phyloP scores from a whole-genome alignment of 2,329 filamentous ascomycete genomes.

The Aureobasidium lini region DNA sequence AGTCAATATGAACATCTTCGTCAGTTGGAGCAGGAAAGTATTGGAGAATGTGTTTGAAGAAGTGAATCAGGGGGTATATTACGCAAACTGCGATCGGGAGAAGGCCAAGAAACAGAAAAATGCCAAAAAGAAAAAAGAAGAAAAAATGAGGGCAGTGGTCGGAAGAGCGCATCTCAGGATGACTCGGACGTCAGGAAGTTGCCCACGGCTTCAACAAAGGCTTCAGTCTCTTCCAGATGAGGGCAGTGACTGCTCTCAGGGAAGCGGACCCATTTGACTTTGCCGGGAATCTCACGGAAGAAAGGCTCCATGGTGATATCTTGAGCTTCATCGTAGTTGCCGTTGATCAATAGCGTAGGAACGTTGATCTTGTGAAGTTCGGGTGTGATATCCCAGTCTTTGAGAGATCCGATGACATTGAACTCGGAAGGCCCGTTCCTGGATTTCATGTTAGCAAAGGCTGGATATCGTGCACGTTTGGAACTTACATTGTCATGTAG shows the following conservation, averaged over 20 bases:
- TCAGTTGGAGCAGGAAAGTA: background rate
- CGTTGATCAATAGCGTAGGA: slow-evolving; percentile 37
- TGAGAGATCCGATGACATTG: slow-evolving; percentile 33
- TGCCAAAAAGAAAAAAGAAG: background rate
- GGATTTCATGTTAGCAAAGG: slow-evolving; percentile 18
- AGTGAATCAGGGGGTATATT: background rate
- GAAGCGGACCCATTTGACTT: slow-evolving; percentile 36
- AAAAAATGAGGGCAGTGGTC: background rate
- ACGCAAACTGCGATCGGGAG: background rate
- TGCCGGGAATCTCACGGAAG: slow-evolving; percentile 29
- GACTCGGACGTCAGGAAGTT: slow-evolving; percentile 24
- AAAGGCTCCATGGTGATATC: slow-evolving; percentile 30
- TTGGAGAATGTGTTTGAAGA: background rate
- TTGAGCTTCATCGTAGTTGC: slow-evolving; percentile 33
- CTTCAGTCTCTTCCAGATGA: slow-evolving; percentile 33
- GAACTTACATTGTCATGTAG: slow-evolving; percentile 29
- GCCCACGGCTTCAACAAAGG: slow-evolving; percentile 28
- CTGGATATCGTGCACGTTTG: background rate
- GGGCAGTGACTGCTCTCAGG: slow-evolving; percentile 28
- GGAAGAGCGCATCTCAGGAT: background rate
- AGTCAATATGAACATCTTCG: no score
- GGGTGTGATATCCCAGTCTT: slow-evolving; percentile 31
- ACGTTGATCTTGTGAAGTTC: slow-evolving; percentile 32
- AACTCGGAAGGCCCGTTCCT: slow-evolving; percentile 35
- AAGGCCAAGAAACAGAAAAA: background rate